phyloP scores from a whole-genome alignment of 2,329 filamentous ascomycete genomes.

The Sporothrix brasiliensis region DNA sequence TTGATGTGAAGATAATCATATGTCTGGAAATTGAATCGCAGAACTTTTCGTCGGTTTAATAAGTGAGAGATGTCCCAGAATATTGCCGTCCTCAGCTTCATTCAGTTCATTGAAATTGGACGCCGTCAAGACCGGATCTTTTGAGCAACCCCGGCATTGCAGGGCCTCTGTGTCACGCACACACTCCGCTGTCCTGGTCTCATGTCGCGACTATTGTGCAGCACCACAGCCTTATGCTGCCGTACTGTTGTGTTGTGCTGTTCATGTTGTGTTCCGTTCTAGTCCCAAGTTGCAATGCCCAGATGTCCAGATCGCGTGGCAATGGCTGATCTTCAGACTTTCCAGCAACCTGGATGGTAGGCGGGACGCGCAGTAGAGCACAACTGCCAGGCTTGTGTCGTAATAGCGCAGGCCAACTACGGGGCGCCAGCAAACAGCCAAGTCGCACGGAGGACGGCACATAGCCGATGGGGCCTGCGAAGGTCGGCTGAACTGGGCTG shows the following conservation, averaged over 20 bases:
- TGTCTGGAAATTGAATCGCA: neutral
- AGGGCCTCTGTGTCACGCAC: neutral
- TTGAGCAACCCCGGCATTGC: neutral
- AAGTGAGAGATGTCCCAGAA: neutral
- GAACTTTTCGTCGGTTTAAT: neutral
- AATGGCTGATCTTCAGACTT: constrained; percentile 5
- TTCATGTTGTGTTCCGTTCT: neutral
- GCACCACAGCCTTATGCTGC: neutral
- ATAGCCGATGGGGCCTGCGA: neutral
- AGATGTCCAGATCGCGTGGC: neutral
- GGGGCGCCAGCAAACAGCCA: neutral
- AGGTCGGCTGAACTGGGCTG: constrained; percentile 7
- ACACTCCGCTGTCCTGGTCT: neutral
- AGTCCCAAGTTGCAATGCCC: neutral
- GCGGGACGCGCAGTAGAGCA: constrained; percentile 19
- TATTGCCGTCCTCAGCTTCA: neutral
- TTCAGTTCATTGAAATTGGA: neutral
- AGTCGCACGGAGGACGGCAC: constrained; percentile 5
- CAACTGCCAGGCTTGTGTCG: constrained; percentile 17
- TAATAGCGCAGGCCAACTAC: neutral
- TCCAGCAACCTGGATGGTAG: neutral
- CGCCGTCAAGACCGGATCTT: neutral
- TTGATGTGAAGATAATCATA: neutral
- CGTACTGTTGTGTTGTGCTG: neutral
- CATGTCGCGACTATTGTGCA: neutral